Evolutionary conservation across 2,329 filamentous ascomycete species (phyloP).

Genomic region (Parastagonospora nodorum): DNA sequence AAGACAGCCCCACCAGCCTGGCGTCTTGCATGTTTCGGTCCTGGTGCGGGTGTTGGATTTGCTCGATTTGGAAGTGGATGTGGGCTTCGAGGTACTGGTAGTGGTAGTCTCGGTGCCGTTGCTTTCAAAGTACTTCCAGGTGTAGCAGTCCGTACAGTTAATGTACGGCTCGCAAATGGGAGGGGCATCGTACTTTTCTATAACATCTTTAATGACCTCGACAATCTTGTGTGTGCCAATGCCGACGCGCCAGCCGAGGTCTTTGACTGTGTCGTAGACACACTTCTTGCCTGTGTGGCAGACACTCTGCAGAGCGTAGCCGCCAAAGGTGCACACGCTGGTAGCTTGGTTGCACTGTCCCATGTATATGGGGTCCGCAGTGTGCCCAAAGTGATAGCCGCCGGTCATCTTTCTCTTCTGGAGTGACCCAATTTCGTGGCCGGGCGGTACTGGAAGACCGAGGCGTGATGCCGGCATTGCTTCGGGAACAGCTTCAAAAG

Average conservation of each 20-base stretch:
- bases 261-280: slow-evolving; percentile 87
- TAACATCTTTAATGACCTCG: slow-evolving; percentile 83
- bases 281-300: slow-evolving; percentile 91
- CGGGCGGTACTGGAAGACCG: slow-evolving; percentile 83
- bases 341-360: slow-evolving; percentile 90
- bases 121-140: slow-evolving; percentile 94
- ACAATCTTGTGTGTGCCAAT: slow-evolving; percentile 91
- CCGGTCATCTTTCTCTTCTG: slow-evolving; percentile 70
- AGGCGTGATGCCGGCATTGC: slow-evolving; percentile 83
- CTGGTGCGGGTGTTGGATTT: slow-evolving; percentile 58
- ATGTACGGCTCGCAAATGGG: slow-evolving; percentile 76
- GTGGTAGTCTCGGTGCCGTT: slow-evolving; percentile 82
- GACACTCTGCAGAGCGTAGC: slow-evolving; percentile 91
- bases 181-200: slow-evolving; percentile 80
- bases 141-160: slow-evolving; percentile 83
- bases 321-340: slow-evolving; percentile 85
- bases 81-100: slow-evolving; percentile 56
- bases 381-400: slow-evolving; percentile 90
- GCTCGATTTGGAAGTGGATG: slow-evolving; percentile 64
- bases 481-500: slow-evolving; percentile 91
- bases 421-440: slow-evolving; percentile 70
- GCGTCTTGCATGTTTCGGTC: slow-evolving; percentile 86
- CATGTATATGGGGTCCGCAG: slow-evolving; percentile 92
- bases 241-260: slow-evolving; percentile 90
- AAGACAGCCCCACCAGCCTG: slow-evolving; percentile 87